Evolutionary conservation across 441 rosid genomes (phyloP), one percentile per base, ranked within the genome.

Genomic region (Melastoma candidum): DNA sequence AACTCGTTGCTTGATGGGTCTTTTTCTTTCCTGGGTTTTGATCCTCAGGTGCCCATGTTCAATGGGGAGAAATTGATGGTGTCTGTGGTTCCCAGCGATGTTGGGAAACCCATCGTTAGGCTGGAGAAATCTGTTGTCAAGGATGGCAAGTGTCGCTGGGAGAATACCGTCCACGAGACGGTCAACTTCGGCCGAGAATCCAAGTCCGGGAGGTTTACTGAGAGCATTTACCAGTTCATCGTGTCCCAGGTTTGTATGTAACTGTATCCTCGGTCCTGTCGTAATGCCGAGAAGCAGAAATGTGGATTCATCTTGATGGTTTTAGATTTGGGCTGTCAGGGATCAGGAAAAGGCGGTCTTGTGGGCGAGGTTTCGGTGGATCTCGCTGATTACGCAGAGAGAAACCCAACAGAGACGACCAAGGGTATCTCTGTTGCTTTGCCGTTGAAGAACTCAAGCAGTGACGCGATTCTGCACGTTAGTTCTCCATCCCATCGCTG

Each of bases 71-170:
- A 78, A 54, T 61, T 87, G 75, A 63, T 57, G 64, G 58, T 90
- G 36, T 76, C 87, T 7, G 68, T 84, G 64, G 85, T 87, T 67
- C 94, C 95, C 41, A 85, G 87, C 22, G 95, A 86, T 39, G 69
- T 63, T 7, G 87, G 87, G 4, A 86, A 81, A 71, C 80, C 94
- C 41, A 79, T 90, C 11, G 70, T 68, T 53, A 80, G 73, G 57
- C 64, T 71, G 68, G 94, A 84, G 73, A 86, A 84, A 64, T 79
- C 88, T 41, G 48, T 68, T 12, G 69, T 82, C 49, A 59, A 51
- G 27, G 80, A 79, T 25, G 92, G 89, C 44, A 65, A 54, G 49
- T 87, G 90, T 57, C 60, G 71, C 46, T 90, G 97, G 96, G 84
- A 75, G 11, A 71, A 61, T 68, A 89, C 97, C 5, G 70, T 81